These are phyloP conservation scores for Fonsecaea multimorphosa DNA, from an alignment of 2,329 filamentous ascomycete genomes.

Conservation along the genomic window DNA sequence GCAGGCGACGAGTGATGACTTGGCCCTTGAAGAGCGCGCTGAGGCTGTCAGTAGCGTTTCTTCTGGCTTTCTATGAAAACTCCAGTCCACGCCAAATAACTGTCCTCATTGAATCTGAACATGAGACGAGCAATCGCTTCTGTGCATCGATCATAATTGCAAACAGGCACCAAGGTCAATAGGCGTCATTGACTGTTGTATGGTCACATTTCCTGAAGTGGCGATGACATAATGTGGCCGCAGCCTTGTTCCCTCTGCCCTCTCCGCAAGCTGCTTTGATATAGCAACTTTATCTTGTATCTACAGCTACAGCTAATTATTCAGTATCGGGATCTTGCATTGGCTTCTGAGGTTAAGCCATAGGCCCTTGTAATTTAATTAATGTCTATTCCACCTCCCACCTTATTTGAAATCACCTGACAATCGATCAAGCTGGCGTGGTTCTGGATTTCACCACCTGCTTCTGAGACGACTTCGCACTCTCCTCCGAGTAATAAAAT, in stretches of 20 bases:
- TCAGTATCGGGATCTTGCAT: not conserved
- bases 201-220: no score
- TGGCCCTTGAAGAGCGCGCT: not conserved
- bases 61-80: constrained; percentile 8
- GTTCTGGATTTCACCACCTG: constrained; percentile 34
- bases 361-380: no score
- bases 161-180: no score
- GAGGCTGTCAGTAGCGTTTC: constrained; percentile 7
- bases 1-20: constrained; percentile 1
- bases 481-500: no score
- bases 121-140: not conserved
- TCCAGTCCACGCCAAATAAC: not conserved
- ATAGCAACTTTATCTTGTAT: no score
- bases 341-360: not conserved
- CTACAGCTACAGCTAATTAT: no score
- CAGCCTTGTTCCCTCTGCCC: no score
- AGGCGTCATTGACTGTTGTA: no score
- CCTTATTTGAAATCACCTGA: not conserved
- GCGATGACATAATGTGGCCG: no score
- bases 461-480: constrained; percentile 17
- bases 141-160: no score
- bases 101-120: not conserved
- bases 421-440: constrained; percentile 40
- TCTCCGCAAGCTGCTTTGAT: no score
- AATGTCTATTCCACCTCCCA: not conserved